Evolutionary conservation across 495 filamentous ascomycete genomes (phyloP).

Genomic region (Daldinia childiae): DNA sequence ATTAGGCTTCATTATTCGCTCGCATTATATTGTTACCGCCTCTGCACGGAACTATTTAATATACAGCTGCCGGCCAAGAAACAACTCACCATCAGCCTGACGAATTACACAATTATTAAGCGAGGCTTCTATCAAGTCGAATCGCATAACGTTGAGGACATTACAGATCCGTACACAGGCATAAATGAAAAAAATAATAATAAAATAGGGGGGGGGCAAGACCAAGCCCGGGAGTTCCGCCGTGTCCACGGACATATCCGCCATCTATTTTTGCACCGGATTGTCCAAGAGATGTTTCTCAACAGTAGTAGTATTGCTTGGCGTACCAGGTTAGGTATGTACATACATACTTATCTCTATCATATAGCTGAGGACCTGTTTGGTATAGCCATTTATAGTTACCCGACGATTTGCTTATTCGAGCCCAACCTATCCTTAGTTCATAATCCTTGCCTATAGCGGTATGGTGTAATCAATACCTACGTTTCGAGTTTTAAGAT

Average conservation of each 20-base stretch:
- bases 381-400: conserved; percentile 26
- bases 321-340: not conserved
- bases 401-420: conserved; percentile 29
- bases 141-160: not conserved
- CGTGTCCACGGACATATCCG: conserved; percentile 10
- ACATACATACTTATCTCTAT: not conserved
- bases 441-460: not conserved
- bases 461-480: conserved; percentile 3
- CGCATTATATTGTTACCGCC: not conserved
- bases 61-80: not conserved
- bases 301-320: conserved; percentile 2
- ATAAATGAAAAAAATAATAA: not conserved
- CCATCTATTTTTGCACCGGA: conserved; percentile 33
- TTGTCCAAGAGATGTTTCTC: conserved; percentile 30
- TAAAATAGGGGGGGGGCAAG: not conserved
- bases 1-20: not conserved
- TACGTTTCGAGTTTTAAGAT: conserved; percentile 17
- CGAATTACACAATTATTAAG: not conserved
- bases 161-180: not conserved
- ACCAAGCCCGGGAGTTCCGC: conserved; percentile 6
- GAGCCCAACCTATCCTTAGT: conserved; percentile 21
- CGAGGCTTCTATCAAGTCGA: not conserved
- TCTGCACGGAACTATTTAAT: not conserved
- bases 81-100: not conserved
- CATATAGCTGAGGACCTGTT: conserved; percentile 19